Percentiles rank a stretch among this genome's conserved stretches.
These are phyloP conservation scores for Sugiyamaella smithiae DNA, from an alignment of 805 yeast species.

Conservation along the genomic window DNA sequence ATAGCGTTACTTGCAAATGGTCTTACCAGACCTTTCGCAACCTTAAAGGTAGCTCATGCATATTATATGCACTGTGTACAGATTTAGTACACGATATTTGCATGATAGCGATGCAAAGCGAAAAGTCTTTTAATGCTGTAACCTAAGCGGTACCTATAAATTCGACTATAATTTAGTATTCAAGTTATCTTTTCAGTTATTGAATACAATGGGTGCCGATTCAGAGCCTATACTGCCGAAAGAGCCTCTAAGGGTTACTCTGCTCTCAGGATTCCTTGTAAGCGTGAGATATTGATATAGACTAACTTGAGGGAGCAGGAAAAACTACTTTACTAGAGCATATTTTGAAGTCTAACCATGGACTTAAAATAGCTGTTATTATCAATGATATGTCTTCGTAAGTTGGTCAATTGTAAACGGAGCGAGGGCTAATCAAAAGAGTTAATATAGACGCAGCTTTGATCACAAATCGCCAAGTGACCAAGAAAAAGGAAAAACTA, in stretches of 20 bases:
- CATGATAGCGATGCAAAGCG: too few species aligned
- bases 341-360: slow-evolving; percentile 41
- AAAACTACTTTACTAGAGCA: slow-evolving; percentile 47
- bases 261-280: slow-evolving; percentile 44
- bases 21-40: too few species aligned
- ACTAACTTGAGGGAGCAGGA: slow-evolving; percentile 38
- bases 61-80: too few species aligned
- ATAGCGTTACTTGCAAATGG: too few species aligned
- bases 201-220: neutral
- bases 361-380: slow-evolving; percentile 44
- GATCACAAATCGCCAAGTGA: slow-evolving; percentile 40
- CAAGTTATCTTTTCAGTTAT: neutral
- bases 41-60: too few species aligned
- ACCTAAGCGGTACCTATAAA: too few species aligned
- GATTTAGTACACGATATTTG: too few species aligned
- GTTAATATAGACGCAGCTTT: slow-evolving; percentile 45
- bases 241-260: slow-evolving; percentile 43
- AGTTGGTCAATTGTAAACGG: too few species aligned
- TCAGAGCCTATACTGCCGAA: neutral
- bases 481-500: slow-evolving; percentile 42
- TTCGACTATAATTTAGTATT: too few species aligned
- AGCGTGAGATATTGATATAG: neutral
- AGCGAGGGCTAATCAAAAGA: too few species aligned
- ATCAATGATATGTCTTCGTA: slow-evolving; percentile 44
- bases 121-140: too few species aligned